A percentile compares a stretch with the other conserved stretches of the same genome.
These are phyloP conservation scores for Aegle marmelos DNA, from an alignment of 345 rosid species.

Conservation along the genomic window DNA sequence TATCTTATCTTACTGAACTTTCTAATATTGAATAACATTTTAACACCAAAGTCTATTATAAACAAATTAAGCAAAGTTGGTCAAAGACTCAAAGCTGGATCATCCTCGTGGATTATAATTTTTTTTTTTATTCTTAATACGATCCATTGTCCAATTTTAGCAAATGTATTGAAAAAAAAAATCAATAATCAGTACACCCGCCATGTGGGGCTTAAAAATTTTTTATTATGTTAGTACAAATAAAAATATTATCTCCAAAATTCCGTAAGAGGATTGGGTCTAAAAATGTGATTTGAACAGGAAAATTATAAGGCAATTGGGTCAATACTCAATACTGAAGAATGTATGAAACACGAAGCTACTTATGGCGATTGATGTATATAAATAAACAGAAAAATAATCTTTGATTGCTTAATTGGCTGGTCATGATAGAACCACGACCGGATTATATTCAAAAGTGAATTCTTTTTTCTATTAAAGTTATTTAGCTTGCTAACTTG, in stretches of 20 bases:
- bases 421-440: background rate
- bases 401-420: background rate
- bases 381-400: background rate
- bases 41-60: background rate
- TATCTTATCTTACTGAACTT: background rate
- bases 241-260: background rate
- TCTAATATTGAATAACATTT: background rate
- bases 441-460: background rate
- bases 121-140: background rate
- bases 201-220: background rate
- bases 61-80: background rate
- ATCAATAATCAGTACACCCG: background rate
- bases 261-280: background rate
- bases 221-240: background rate
- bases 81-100: slow-evolving; percentile 7
- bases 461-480: background rate
- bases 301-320: background rate
- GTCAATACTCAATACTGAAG: background rate
- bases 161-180: background rate
- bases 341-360: background rate
- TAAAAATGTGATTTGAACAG: background rate
- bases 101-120: background rate
- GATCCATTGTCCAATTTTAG: background rate
- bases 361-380: background rate
- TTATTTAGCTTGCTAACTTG: background rate